phyloP scores from a whole-genome alignment of 1,139 yeast species.

The Yamadazyma atlantica region DNA sequence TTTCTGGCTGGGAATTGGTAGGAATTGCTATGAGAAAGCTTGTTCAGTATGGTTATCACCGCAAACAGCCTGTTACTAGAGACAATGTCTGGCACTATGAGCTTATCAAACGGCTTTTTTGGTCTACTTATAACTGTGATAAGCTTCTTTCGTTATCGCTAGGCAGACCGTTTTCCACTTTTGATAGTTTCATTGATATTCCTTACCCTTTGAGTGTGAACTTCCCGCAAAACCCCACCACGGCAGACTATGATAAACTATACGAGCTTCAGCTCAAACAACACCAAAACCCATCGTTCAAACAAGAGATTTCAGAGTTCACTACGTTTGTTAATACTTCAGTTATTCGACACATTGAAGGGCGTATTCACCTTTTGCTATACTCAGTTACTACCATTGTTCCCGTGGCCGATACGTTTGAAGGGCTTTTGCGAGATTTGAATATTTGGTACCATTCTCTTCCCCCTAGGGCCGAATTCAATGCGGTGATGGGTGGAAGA shows the following conservation, averaged over 20 bases:
- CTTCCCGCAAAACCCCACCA: slow-evolving; percentile 8
- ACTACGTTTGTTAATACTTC: slow-evolving; percentile 14
- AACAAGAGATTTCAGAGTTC: slow-evolving; percentile 12
- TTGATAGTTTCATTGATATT: slow-evolving; percentile 16
- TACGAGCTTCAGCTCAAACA: slow-evolving; percentile 13
- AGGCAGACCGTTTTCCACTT: slow-evolving; percentile 14
- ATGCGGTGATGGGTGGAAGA: slow-evolving; percentile 9
- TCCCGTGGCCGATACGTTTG: slow-evolving; percentile 15
- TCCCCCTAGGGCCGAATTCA: slow-evolving; percentile 12
- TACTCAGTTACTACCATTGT: slow-evolving; percentile 12
- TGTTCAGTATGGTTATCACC: slow-evolving; percentile 15
- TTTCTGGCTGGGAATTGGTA: slow-evolving; percentile 17
- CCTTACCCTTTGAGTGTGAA: slow-evolving; percentile 16
- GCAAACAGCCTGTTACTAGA: slow-evolving; percentile 9
- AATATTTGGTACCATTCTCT: slow-evolving; percentile 11
- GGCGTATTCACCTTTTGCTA: slow-evolving; percentile 14
- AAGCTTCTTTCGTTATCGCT: slow-evolving; percentile 11
- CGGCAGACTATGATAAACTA: slow-evolving; percentile 8
- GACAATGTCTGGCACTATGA: slow-evolving; percentile 14
- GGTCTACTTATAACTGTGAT: slow-evolving; percentile 14
- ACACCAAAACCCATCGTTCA: slow-evolving; percentile 5
- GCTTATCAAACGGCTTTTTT: slow-evolving; percentile 14
- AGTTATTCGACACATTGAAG: slow-evolving; percentile 14
- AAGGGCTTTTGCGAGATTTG: slow-evolving; percentile 10
- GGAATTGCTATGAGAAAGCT: slow-evolving; percentile 16